Evolutionary conservation across 2,329 filamentous ascomycete species (phyloP).

Genomic region (Colletotrichum coccodes): DNA sequence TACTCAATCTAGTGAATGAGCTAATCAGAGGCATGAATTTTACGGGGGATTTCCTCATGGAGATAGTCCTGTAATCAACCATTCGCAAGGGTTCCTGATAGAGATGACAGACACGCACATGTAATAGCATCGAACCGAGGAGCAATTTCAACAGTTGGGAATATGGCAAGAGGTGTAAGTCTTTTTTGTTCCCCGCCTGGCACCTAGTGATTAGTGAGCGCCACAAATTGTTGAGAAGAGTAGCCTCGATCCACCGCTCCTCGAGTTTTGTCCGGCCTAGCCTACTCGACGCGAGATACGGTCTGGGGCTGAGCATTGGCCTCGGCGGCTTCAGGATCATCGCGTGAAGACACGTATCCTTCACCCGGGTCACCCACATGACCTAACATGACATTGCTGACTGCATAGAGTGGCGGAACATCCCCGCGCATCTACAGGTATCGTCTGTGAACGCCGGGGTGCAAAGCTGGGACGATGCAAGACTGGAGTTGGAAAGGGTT

Average conservation of each 20-base stretch:
- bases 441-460: neutral
- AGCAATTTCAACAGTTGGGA: no score
- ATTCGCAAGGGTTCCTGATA: no score
- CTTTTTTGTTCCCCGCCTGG: no score
- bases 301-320: neutral
- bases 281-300: neutral
- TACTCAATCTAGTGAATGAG: no score
- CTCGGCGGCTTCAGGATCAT: no score
- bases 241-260: neutral
- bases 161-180: no score
- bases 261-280: no score
- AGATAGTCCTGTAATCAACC: no score
- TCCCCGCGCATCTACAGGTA: neutral
- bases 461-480: neutral
- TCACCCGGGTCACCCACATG: neutral
- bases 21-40: no score
- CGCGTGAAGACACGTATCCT: no score
- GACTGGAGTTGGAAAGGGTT: neutral
- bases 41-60: neutral
- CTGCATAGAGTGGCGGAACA: neutral
- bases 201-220: constrained; percentile 7
- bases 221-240: constrained; percentile 19
- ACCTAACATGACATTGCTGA: neutral
- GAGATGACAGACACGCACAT: no score
- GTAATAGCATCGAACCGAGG: no score